Conservation (phyloP, 1,284 basidiomycete genomes). For the Austroboletus novae-zelandiae region DNA sequence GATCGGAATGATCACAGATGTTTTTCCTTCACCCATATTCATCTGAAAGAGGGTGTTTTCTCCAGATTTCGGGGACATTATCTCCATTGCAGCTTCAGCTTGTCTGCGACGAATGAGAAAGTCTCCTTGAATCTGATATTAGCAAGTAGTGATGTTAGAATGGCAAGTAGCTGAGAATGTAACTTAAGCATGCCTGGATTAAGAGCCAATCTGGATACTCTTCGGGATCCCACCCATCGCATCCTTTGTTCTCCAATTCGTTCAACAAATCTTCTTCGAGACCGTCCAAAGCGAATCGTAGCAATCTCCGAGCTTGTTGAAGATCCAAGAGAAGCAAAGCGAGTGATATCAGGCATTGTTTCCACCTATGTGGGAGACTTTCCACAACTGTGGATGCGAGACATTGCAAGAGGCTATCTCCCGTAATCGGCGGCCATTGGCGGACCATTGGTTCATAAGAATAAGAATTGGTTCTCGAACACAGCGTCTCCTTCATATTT, state of each 20-base stretch:
- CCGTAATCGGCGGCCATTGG: constrained; percentile 28
- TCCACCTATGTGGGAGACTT: constrained; percentile 25
- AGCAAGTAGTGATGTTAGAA: no score
- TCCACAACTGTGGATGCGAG: constrained; percentile 14
- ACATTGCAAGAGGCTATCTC: constrained; percentile 21
- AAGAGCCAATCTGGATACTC: constrained; percentile 41
- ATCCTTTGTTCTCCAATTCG: constrained; percentile 20
- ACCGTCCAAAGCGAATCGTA: not conserved
- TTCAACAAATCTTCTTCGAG: not conserved
- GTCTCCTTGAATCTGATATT: no score
- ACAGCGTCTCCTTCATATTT: not conserved
- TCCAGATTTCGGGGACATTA: no score
- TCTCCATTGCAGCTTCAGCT: no score
- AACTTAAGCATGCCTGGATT: no score
- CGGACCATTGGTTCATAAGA: not conserved
- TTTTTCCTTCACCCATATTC: constrained; percentile 60
- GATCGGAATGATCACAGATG: constrained; percentile 52
- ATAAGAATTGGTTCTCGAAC: not conserved
- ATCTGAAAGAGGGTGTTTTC: constrained; percentile 44
- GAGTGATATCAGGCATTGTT: constrained; percentile 20
- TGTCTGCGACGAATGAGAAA: no score
- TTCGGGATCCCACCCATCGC: constrained; percentile 12
- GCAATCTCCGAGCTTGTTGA: constrained; percentile 21
- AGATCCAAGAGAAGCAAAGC: constrained; percentile 29
- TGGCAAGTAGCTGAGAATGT: no score